Evolutionary conservation across 306 rosid genomes (phyloP), one percentile per base, ranked within the genome.

Genomic region (Vachellia pachyceras): DNA sequence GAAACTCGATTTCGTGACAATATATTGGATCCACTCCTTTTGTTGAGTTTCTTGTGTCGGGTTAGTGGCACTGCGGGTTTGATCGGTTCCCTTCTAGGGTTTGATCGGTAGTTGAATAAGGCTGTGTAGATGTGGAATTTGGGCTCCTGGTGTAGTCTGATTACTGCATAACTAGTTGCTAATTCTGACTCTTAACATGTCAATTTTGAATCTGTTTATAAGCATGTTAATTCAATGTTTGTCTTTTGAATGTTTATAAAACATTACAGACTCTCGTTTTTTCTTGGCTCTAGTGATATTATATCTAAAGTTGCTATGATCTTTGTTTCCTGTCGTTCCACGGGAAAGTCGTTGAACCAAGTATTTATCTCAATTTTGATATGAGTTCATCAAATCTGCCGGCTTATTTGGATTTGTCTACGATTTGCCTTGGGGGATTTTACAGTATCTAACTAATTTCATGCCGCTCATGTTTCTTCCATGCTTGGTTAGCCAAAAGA

Each of bases 201-300:
- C 37, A 29, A 22, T 58, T 86, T 83, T 72, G 57, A 54, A 39
- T 9, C 73, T 80, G 73, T 58, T 63, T 74, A 49, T 70, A 85
- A 72, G 73, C 73, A 73, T 69, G 82, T 44, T 77, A 75, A 83
- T 81, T 86, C 82, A 55, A 39, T 37, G 55, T n/a, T n/a, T 50
- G 37, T 77, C 20, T 9, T 10, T 46, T 80, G 78, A 83, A 83
- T 83, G 87, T 83, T 80, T 75, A 86, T 77, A 77, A 73, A 41
- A 79, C 80, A 75, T 80, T 42, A 3, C 3, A 25, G 25, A 25
- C 15, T 13, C n/a, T 58, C 36, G 6, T 15, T 7, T 55, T 58
- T 50, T 1, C 15, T 29, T 60, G 25, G 40, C 10, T 14, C 44
- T 8, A 22, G 52, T 63, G 1, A 35, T 74, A 44, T 15, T 50